These are phyloP conservation scores for Jasminum sambac DNA, from an alignment of 257 asterid genomes.

Conservation along the genomic window DNA sequence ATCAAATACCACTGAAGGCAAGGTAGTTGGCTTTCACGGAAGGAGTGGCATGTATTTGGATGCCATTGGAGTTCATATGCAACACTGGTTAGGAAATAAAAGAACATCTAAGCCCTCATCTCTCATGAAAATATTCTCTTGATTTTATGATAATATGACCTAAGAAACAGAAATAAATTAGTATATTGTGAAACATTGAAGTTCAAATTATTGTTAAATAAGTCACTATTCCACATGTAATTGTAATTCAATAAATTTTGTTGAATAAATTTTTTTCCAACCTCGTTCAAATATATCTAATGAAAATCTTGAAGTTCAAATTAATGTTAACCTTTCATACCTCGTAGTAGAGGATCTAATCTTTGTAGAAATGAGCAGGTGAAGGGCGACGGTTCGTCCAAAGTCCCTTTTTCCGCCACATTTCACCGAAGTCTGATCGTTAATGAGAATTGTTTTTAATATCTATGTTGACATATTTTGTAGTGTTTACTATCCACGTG, in stretches of 20 bases:
- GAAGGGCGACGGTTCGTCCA: too few species aligned
- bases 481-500: too few species aligned
- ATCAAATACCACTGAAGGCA: constrained; percentile 73
- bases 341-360: too few species aligned
- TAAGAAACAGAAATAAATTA: not conserved
- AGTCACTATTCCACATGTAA: not conserved
- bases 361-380: too few species aligned
- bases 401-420: too few species aligned
- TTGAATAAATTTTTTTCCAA: not conserved
- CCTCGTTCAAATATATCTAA: too few species aligned
- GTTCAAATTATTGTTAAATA: not conserved
- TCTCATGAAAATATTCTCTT: constrained; percentile 47
- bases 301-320: too few species aligned
- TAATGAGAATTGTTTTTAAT: too few species aligned
- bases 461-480: too few species aligned
- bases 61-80: constrained; percentile 90
- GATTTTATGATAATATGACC: constrained; percentile 1
- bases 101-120: constrained; percentile 44
- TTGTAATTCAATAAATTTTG: not conserved
- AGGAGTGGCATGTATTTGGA: constrained; percentile 68
- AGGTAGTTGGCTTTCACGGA: constrained; percentile 87
- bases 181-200: not conserved
- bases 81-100: constrained; percentile 80
- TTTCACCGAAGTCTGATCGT: too few species aligned
- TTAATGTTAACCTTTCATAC: too few species aligned